Conservation (phyloP, 148 eudicot species). For the Persicaria tinctoria region DNA sequence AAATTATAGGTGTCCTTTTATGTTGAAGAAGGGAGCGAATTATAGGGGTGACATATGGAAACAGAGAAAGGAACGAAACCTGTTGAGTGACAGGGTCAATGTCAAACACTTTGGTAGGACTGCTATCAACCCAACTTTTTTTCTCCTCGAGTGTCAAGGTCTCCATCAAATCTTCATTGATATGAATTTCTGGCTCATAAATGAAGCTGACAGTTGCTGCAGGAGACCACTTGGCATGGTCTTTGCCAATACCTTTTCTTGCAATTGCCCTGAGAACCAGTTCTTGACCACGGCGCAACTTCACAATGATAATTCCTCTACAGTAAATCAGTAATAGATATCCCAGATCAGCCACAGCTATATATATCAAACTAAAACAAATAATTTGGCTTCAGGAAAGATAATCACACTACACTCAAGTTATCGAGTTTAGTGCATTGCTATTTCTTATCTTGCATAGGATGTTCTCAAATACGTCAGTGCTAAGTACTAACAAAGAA, state of each 20-base stretch:
- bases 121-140: constrained; percentile 63
- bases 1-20: neutral
- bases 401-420: neutral
- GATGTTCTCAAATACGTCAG: neutral
- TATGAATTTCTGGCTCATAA: constrained; percentile 89
- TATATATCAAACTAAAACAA: neutral
- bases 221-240: constrained; percentile 99
- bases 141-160: constrained; percentile 68
- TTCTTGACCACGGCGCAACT: constrained; percentile 91
- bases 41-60: neutral
- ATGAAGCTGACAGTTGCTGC: constrained; percentile 97
- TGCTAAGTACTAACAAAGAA: neutral
- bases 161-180: constrained; percentile 84
- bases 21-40: neutral
- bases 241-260: constrained; percentile 94
- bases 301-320: constrained; percentile 92
- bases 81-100: constrained; percentile 61
- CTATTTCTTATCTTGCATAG: neutral
- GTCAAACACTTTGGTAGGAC: constrained; percentile 91
- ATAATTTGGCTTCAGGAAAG: neutral
- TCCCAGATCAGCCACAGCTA: neutral
- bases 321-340: constrained; percentile 1
- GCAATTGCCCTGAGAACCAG: constrained; percentile 89
- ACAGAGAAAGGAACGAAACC: constrained; percentile 29
- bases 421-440: neutral